Base-by-base conservation (phyloP, 1,139 yeast genomes). In the Pneumocystis carinii region DNA sequence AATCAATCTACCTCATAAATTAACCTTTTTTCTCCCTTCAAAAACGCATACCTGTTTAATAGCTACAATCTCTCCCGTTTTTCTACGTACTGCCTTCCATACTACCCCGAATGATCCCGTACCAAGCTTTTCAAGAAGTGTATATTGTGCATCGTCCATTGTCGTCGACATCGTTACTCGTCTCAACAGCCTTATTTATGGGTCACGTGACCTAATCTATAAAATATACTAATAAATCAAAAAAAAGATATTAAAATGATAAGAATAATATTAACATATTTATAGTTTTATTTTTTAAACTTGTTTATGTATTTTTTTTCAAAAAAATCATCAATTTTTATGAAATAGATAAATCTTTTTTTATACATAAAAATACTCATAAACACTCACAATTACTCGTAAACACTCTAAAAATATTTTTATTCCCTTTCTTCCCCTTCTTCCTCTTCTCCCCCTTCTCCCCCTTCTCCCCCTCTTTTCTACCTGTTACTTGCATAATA, bases 91-190 rank as follows among this genome's bases (percentile, higher is more conserved):
- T 0, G 92, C 96, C 61, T 85, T 77, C 74, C 85, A 89, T 1
- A 89, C 96, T 1, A 85, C 87, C 0, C 96, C 96, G 73, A 88
- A 89, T 3, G 92, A 90, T 0, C 96, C 96, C 64, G 87, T 77
- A 1, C 96, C 96, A 0, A 89, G 83, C 72, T 87, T 90, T 68
- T 86, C 90, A 67, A 80, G 80, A 3, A 89, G 79, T 61, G 82
- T 77, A 68, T 82, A 83, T 70, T 82, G 84, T 64, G 76, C 77
- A 15, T 81, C 81, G 42, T 75, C 27, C 55, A 48, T 48, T 24
- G 29, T 48, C 55, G 68, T 65, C 70, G 76, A 36, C 37, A 19
- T 48, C 59, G 12, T 14, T 15, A 12, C 2, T 2, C 1, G 35
- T 19, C 61, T 19, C 61, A 19, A 56, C 37, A 48, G 48, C 17